Conservation (phyloP, 148 eudicot genomes). For the Chenopodium berlandieri region DNA sequence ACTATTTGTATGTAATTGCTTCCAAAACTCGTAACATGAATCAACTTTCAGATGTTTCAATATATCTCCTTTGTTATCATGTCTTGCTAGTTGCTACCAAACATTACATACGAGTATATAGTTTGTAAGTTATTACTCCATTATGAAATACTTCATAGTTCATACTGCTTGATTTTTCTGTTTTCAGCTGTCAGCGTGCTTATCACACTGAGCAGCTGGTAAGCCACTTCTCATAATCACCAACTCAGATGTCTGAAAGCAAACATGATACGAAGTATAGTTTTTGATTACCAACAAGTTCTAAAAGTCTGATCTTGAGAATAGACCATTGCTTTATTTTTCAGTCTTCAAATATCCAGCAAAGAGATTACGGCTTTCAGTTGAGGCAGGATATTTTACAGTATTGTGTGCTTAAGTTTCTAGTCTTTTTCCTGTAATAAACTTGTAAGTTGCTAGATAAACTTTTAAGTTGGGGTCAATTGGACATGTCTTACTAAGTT, state of each 20-base stretch:
- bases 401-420: neutral
- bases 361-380: neutral
- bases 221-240: neutral
- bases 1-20: slow-evolving; percentile 2
- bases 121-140: no score
- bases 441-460: no score
- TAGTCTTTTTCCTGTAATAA: no score
- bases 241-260: neutral
- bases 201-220: neutral
- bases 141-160: neutral
- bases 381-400: neutral
- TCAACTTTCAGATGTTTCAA: neutral
- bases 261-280: neutral
- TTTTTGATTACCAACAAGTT: no score
- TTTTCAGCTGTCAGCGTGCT: neutral
- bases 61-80: neutral
- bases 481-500: no score
- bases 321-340: neutral
- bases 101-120: neutral
- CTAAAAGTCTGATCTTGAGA: neutral
- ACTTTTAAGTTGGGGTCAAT: no score
- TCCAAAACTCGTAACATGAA: neutral
- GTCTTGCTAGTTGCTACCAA: neutral
- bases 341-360: neutral
- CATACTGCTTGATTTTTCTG: neutral